Base-by-base conservation (phyloP, 2,329 filamentous ascomycete genomes). In the Diaporthe sp. region DNA sequence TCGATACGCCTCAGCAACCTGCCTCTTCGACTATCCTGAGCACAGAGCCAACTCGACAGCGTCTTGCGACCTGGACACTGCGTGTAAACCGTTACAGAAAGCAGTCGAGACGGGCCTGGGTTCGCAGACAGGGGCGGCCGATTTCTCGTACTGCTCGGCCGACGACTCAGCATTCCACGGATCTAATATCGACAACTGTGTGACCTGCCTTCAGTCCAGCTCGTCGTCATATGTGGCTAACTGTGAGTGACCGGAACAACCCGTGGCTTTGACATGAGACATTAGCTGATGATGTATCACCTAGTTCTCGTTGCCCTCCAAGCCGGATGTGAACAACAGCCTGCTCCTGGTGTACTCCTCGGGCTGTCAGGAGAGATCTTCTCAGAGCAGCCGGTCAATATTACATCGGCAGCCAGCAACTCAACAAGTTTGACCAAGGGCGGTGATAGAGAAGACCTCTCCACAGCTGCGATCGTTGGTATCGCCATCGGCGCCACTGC, bases 401-500 rank as follows among this genome's bases (percentile, higher is more conserved):
- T 87, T n/a, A 86, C 84, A 2, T 81, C 62, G 1, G 76, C 81
- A 0, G 77, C 83, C 0, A 78, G 77, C 10, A 80, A 81, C 67
- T 51, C 82, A 1, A 67, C 79, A 1, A 78, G 82, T 0, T 75
- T 78, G 0, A 77, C 79, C 4, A 80, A 78, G 5, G 79, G 79
- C 13, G 51, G 22, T 37, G 10, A 61, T 72, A 34, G 72, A 9
- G n/a, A 57, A 2, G 71, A 34, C 12, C 85, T 90, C 79, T 85
- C 86, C 0, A 85, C 85, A 0, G 86, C 87, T 2, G 87, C 87
- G n/a, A 88, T 90, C 22, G 87, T 88, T 0, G 89, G 89, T 25
- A 91, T 92, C 61, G 85, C 84, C 0, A 80, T 90, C 0, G 89
- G 87, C 17, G 86, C 84, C 9, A 83, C 83, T 0, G 81, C 88